These are phyloP conservation scores for Fusarium anguioides DNA, from an alignment of 2,329 filamentous ascomycete genomes.

Conservation along the genomic window DNA sequence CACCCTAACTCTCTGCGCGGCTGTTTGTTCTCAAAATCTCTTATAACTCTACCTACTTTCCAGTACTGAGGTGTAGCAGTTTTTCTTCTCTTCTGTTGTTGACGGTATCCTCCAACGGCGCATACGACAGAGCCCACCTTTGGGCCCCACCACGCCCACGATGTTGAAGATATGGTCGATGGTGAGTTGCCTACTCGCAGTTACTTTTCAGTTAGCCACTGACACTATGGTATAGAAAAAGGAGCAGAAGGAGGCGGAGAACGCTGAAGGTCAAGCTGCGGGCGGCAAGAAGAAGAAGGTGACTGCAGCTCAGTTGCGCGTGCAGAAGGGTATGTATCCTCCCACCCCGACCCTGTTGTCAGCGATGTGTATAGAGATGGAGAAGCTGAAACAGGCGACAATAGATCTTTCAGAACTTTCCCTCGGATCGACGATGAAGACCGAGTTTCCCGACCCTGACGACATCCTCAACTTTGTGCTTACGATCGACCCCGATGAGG, in stretches of 20 bases:
- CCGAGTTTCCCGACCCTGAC: constrained; percentile 83
- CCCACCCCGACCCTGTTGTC: neutral
- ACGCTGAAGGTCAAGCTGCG: constrained; percentile 75
- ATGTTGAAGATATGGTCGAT: constrained; percentile 99
- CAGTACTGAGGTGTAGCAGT: neutral
- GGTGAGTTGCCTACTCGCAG: constrained; percentile 62
- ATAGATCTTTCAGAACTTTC: constrained; percentile 84
- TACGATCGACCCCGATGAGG: constrained; percentile 86
- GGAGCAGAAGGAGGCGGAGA: constrained; percentile 94
- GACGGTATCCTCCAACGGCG: constrained; percentile 2
- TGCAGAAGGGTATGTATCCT: constrained; percentile 82
- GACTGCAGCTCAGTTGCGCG: constrained; percentile 91
- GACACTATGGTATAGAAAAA: constrained; percentile 74
- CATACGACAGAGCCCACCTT: constrained; percentile 38
- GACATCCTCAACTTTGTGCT: constrained; percentile 87
- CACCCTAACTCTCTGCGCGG: neutral
- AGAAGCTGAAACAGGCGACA: constrained; percentile 12
- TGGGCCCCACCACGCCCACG: constrained; percentile 55
- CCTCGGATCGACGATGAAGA: constrained; percentile 82
- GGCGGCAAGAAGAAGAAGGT: constrained; percentile 98
- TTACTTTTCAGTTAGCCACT: constrained; percentile 19
- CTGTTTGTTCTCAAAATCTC: neutral
- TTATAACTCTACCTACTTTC: neutral
- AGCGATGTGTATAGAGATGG: neutral
- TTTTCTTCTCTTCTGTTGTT: neutral